Conservation (phyloP, 306 rosid species). For the Dryas octopetala region DNA sequence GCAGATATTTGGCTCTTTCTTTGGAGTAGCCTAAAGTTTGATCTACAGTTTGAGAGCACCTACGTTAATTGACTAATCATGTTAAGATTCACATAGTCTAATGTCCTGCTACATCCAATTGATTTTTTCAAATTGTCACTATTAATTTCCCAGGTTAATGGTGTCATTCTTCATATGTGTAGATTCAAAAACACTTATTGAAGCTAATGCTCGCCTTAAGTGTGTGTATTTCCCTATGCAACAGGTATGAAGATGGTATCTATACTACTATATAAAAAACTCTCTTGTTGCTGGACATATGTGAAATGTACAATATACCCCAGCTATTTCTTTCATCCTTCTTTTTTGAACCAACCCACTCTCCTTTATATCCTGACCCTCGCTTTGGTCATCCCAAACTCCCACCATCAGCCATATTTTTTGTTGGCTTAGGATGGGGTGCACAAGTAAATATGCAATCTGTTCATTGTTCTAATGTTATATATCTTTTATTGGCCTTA, state of each 20-base stretch:
- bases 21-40: conserved; percentile 50
- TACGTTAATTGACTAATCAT: too few species aligned
- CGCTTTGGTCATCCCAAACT: neutral
- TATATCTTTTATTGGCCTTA: neutral
- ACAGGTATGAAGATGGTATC: conserved; percentile 36
- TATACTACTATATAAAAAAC: neutral
- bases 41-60: too few species aligned
- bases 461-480: neutral
- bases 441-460: conserved; percentile 64
- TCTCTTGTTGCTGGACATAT: neutral
- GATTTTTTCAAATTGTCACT: too few species aligned
- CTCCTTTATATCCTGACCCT: neutral
- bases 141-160: too few species aligned
- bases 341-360: neutral
- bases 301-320: neutral
- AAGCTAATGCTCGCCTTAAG: conserved; percentile 63
- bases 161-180: conserved; percentile 11
- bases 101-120: too few species aligned
- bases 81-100: too few species aligned
- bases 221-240: conserved; percentile 52
- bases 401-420: conserved; percentile 61
- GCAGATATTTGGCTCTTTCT: conserved; percentile 78
- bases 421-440: conserved; percentile 98
- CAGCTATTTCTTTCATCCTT: neutral
- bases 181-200: conserved; percentile 36